A percentile compares a stretch with the other conserved stretches of the same genome.
Evolutionary conservation across 2,329 filamentous ascomycete species (phyloP).

Genomic region (Chrysoporthe puriensis): DNA sequence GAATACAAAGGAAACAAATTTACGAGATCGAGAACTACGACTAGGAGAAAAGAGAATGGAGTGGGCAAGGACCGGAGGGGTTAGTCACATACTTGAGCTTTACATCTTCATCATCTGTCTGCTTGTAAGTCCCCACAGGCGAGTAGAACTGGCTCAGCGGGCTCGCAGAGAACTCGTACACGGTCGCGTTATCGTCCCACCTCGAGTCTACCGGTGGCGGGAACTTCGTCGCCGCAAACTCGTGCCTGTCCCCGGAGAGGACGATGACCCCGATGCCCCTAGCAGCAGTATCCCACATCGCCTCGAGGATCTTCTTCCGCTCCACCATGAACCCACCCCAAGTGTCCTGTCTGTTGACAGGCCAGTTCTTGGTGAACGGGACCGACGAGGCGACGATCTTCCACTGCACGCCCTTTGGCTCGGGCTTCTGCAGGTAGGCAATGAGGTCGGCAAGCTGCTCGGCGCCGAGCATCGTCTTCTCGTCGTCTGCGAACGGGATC

Average conservation of each 20-base stretch:
- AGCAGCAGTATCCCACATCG: slow-evolving; percentile 87
- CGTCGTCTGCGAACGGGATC: slow-evolving; percentile 59
- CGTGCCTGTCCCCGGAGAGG: slow-evolving; percentile 91
- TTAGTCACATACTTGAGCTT: slow-evolving; percentile 75
- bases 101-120: slow-evolving; percentile 81
- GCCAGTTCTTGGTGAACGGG: slow-evolving; percentile 98
- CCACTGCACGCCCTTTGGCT: slow-evolving; percentile 82
- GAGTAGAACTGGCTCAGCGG: slow-evolving; percentile 94
- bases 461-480: slow-evolving; percentile 86
- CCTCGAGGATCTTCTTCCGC: slow-evolving; percentile 77
- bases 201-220: slow-evolving; percentile 62
- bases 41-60: neutral
- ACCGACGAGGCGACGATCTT: slow-evolving; percentile 90
- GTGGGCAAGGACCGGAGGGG: neutral
- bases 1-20: neutral
- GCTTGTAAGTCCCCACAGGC: slow-evolving; percentile 80
- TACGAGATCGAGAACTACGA: neutral
- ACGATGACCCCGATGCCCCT: slow-evolving; percentile 79
- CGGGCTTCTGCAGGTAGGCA: slow-evolving; percentile 72
- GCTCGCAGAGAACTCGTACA: slow-evolving; percentile 90
- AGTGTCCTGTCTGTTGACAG: slow-evolving; percentile 82
- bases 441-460: slow-evolving; percentile 81
- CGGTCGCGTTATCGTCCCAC: slow-evolving; percentile 66
- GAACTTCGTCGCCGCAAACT: slow-evolving; percentile 89
- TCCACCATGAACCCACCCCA: slow-evolving; percentile 92